Evolutionary conservation across 257 asterid species (phyloP).

Genomic region (Lithospermum erythrorhizon): DNA sequence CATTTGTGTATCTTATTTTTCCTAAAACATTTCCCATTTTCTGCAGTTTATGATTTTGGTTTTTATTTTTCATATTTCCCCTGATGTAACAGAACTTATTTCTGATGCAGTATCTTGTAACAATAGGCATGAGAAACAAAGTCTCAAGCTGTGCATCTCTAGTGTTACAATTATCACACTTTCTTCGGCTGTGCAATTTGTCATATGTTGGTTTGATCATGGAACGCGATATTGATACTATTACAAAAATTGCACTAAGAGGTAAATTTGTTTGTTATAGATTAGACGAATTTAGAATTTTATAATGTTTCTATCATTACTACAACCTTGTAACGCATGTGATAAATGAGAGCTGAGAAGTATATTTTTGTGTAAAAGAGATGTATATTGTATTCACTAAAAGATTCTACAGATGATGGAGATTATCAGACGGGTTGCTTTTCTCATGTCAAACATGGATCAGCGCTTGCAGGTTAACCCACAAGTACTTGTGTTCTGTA

Average conservation of each 20-base stretch:
- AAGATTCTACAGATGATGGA: constrained; percentile 32
- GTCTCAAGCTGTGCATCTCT: constrained; percentile 30
- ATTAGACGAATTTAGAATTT: neutral
- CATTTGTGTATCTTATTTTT: constrained; percentile 21
- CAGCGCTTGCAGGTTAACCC: constrained; percentile 58
- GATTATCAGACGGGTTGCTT: constrained; percentile 48
- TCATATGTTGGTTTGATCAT: constrained; percentile 61
- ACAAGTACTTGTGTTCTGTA: neutral
- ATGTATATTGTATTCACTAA: neutral
- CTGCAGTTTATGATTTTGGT: constrained; percentile 10
- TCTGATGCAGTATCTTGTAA: constrained; percentile 65
- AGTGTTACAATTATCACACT: constrained; percentile 48
- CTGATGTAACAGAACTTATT: constrained; percentile 9
- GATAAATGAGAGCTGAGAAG: neutral
- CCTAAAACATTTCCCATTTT: neutral
- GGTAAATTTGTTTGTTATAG: constrained; percentile 28
- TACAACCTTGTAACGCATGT: neutral
- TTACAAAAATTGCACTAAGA: constrained; percentile 29
- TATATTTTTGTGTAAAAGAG: neutral
- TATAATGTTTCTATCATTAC: neutral
- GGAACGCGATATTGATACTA: constrained; percentile 44
- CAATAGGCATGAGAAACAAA: constrained; percentile 36
- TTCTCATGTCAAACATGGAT: constrained; percentile 76
- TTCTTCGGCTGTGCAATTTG: constrained; percentile 47
- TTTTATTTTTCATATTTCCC: constrained; percentile 1